Conservation (phyloP, 1,139 yeast species). For the Kodamaea alishanica region DNA sequence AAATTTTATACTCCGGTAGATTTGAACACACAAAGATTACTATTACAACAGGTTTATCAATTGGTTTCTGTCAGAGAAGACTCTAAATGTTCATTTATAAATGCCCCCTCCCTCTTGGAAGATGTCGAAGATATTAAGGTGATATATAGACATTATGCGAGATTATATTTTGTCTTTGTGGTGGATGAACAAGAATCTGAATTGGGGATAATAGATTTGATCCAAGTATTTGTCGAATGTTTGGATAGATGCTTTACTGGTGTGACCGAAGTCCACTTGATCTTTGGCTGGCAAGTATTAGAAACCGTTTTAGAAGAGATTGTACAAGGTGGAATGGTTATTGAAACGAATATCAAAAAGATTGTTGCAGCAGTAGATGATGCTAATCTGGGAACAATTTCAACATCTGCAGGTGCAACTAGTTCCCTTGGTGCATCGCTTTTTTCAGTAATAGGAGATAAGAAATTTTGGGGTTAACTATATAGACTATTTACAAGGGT, state of each 20-base stretch:
- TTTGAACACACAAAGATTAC: constrained; percentile 65
- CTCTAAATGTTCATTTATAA: constrained; percentile 75
- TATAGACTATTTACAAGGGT: constrained; percentile 1
- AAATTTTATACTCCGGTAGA: constrained; percentile 93
- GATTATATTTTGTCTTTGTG: constrained; percentile 87
- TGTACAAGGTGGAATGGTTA: constrained; percentile 98
- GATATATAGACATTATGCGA: constrained; percentile 91
- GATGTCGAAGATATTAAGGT: constrained; percentile 80
- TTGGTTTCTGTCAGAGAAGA: constrained; percentile 64
- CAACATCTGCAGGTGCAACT: constrained; percentile 5
- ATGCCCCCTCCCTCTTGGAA: constrained; percentile 73
- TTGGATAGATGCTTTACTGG: constrained; percentile 88
- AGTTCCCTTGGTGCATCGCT: constrained; percentile 27
- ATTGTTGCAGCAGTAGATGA: constrained; percentile 80
- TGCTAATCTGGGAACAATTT: constrained; percentile 29
- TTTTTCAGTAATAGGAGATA: constrained; percentile 43
- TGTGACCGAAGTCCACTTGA: constrained; percentile 92
- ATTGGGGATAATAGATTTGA: constrained; percentile 85
- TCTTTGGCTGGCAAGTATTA: constrained; percentile 95
- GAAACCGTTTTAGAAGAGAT: constrained; percentile 91
- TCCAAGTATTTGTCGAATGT: constrained; percentile 95
- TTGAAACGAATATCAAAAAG: constrained; percentile 79
- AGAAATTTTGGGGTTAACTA: constrained; percentile 39
- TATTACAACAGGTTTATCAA: constrained; percentile 72
- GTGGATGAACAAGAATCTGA: constrained; percentile 97